Evolutionary conservation across 2,329 filamentous ascomycete genomes (phyloP), one percentile per base, ranked within the genome.

Genomic region (Trichoderma koningii): DNA sequence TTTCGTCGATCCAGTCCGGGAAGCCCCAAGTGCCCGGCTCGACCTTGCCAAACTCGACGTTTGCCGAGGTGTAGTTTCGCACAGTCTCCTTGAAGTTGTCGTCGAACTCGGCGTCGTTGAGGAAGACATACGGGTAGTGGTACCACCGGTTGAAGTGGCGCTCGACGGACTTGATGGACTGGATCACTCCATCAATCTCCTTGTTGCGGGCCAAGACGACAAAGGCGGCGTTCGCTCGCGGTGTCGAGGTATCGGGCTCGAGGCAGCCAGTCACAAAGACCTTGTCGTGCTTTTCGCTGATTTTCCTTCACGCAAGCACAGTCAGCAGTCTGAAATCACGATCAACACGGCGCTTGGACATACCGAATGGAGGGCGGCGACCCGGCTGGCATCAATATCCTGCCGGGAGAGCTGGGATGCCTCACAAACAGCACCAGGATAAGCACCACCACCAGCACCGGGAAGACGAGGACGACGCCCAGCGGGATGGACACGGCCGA

Each of bases 121-220:
- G 82, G 78, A 99, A 98, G 71, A 98, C 94, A 75, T 98, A 99
- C 28, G 95, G 95, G 77, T 99, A 99, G 78, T 98, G 88, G 77
- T 93, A 99, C 93, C 94, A 99, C 70, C 93, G 87, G 80, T 99
- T 99, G 86, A 99, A 99, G 79, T 99, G 95, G 71, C 95, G 87
- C 81, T 99, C 95, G 70, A 99, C 93, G 50, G 94, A 98, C 81
- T 97, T 97, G 77, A 99, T 86, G 10, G 95, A 98, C 78, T 98
- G 92, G 69, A 99, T 87, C 45, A 99, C 95, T 66, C 95, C 95
- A 0, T 97, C 93, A 69, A 99, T 78, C 80, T 99, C 95, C 82
- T 97, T 96, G 76, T 99, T 98, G 72, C 95, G 85, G 63, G 95
- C 95, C 66, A 99, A 85, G 45, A 99, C 93, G 68, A 99, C 95